These are phyloP conservation scores for Kazachstania kunashirensis DNA, from an alignment of 805 yeast species.

Conservation along the genomic window DNA sequence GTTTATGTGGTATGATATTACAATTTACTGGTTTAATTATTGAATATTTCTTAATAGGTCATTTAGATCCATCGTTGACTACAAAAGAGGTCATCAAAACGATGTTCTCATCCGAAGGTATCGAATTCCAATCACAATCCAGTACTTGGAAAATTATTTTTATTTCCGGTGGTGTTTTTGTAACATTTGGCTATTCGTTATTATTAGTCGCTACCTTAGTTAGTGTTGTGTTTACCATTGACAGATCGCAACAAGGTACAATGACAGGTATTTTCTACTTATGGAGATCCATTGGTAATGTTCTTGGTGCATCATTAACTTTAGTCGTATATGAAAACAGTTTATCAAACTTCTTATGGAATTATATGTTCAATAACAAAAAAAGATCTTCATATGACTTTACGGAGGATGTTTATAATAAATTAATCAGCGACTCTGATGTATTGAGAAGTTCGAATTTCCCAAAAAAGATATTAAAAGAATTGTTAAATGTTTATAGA, in stretches of 20 bases:
- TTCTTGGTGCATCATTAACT: slow-evolving; percentile 37
- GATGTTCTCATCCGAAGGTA: slow-evolving; percentile 1
- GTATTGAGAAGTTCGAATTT: slow-evolving; percentile 19
- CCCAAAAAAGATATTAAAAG: slow-evolving; percentile 10
- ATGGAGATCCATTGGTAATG: slow-evolving; percentile 41
- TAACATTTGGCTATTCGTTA: slow-evolving; percentile 43
- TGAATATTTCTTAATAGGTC: slow-evolving; percentile 12
- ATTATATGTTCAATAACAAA: slow-evolving; percentile 21
- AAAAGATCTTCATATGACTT: slow-evolving; percentile 9
- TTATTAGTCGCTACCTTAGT: slow-evolving; percentile 53
- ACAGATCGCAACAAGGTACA: slow-evolving; percentile 37
- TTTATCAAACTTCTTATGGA: slow-evolving; percentile 25
- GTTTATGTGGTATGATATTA: slow-evolving; percentile 14
- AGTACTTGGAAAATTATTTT: slow-evolving; percentile 26
- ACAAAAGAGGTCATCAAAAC: slow-evolving; percentile 2
- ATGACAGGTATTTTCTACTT: slow-evolving; percentile 41
- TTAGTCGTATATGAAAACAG: slow-evolving; percentile 31
- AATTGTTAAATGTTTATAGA: slow-evolving; percentile 19
- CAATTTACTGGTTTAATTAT: slow-evolving; percentile 19
- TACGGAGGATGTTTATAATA: slow-evolving; percentile 16
- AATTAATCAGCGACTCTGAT: slow-evolving; percentile 23
- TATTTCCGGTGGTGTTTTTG: slow-evolving; percentile 27
- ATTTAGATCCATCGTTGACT: slow-evolving; percentile 14
- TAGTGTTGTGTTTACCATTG: slow-evolving; percentile 37
- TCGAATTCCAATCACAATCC: slow-evolving; percentile 11